Conservation (phyloP, 202 grass and related monocot species). For the Setaria viridis region DNA sequence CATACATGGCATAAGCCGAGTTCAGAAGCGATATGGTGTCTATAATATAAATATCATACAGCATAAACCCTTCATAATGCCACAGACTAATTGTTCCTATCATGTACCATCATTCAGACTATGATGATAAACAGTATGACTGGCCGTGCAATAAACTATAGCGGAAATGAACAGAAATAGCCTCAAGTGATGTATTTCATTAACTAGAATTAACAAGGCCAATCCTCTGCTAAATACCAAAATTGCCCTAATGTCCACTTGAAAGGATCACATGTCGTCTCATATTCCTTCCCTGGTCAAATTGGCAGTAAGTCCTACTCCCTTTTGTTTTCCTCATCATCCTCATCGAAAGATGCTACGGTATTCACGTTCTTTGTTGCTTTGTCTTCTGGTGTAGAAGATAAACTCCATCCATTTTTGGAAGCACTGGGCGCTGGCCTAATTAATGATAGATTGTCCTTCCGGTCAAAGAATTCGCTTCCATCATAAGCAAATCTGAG, state of each 20-base stretch:
- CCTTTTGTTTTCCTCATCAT: slow-evolving; percentile 89
- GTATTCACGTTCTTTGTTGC: slow-evolving; percentile 44
- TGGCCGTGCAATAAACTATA: slow-evolving; percentile 8
- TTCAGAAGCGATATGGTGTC: slow-evolving; percentile 6
- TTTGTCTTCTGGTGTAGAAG: slow-evolving; percentile 59
- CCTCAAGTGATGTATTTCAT: slow-evolving; percentile 36
- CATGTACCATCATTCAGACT: slow-evolving; percentile 46
- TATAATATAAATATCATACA: slow-evolving; percentile 44
- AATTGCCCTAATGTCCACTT: slow-evolving; percentile 38
- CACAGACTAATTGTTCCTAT: slow-evolving; percentile 37
- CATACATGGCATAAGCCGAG: neutral
- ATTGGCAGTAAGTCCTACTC: slow-evolving; percentile 53
- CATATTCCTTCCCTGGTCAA: neutral
- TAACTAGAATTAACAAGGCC: slow-evolving; percentile 35
- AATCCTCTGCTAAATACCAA: slow-evolving; percentile 53
- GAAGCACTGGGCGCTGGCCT: slow-evolving; percentile 72
- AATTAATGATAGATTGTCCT: slow-evolving; percentile 86
- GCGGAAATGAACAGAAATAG: slow-evolving; percentile 40
- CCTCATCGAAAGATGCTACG: slow-evolving; percentile 48
- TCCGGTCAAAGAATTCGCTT: slow-evolving; percentile 78
- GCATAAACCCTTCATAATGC: slow-evolving; percentile 23
- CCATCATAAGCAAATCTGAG: slow-evolving; percentile 76
- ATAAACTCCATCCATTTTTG: slow-evolving; percentile 62
- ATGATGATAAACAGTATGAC: slow-evolving; percentile 23
- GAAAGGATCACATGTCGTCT: neutral